Evolutionary conservation across 2,329 filamentous ascomycete species (phyloP).

Genomic region (Trichoderma sp.): DNA sequence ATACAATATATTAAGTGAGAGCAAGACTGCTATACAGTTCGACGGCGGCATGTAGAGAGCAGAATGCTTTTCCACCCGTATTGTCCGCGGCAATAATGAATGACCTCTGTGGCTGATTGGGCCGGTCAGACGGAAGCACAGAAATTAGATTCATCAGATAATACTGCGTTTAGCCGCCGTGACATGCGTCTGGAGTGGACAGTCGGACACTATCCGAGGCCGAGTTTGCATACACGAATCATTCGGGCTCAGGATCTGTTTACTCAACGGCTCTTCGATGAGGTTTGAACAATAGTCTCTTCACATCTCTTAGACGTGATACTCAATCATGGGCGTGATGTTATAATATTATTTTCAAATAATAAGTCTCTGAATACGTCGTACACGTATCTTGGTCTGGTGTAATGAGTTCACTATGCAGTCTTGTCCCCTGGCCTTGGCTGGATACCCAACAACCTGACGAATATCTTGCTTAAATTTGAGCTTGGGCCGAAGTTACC

Average conservation of each 20-base stretch:
- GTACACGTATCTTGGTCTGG: background rate
- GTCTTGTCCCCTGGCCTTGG: background rate
- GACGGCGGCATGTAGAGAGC: background rate
- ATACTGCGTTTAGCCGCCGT: background rate
- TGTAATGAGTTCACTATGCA: background rate
- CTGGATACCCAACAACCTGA: background rate
- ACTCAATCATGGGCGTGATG: background rate
- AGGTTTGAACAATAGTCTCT: background rate
- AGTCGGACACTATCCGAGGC: background rate
- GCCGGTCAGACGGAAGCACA: background rate
- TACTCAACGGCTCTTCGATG: background rate
- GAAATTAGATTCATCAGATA: background rate
- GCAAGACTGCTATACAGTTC: background rate
- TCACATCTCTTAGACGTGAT: background rate
- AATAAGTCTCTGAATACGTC: background rate
- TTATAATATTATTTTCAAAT: background rate
- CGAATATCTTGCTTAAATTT: background rate
- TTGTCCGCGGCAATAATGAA: background rate
- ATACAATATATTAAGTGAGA: background rate
- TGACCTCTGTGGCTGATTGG: background rate
- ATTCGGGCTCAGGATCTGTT: background rate
- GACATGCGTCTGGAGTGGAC: background rate
- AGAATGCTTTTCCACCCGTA: background rate
- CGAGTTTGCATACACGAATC: background rate
- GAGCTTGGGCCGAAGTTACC: background rate